Conservation (phyloP, 2,329 filamentous ascomycete genomes). For the Ophiocordyceps camponoti-floridani region DNA sequence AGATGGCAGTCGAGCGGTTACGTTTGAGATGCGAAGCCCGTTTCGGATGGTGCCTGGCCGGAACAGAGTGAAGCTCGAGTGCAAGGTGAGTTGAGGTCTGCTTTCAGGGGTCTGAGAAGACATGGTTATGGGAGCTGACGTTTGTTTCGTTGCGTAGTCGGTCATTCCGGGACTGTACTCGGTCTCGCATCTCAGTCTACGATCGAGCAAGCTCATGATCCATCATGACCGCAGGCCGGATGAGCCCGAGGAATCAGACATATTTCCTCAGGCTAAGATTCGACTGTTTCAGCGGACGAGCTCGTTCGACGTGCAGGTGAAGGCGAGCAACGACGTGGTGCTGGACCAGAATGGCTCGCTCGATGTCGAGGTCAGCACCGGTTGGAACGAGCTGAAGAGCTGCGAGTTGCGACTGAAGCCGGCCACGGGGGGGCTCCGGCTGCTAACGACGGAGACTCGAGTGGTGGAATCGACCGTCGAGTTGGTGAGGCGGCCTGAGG, state of each 20-base stretch:
- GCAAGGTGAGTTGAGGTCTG: slow-evolving; percentile 13
- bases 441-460: slow-evolving; percentile 41
- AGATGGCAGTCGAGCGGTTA: slow-evolving; percentile 39
- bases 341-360: slow-evolving; percentile 65
- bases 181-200: slow-evolving; percentile 53
- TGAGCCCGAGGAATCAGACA: slow-evolving; percentile 25
- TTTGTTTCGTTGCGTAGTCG: slow-evolving; percentile 23
- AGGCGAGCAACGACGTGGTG: slow-evolving; percentile 51
- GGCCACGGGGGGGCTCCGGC: slow-evolving; percentile 45
- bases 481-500: slow-evolving; percentile 31
- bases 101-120: not conserved
- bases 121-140: not conserved
- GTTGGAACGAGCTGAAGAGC: slow-evolving; percentile 49
- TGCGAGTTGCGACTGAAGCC: slow-evolving; percentile 45
- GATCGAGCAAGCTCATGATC: slow-evolving; percentile 44
- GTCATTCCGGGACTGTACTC: slow-evolving; percentile 57
- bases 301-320: slow-evolving; percentile 50
- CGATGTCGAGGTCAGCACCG: slow-evolving; percentile 54
- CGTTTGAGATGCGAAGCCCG: slow-evolving; percentile 11
- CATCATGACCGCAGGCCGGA: slow-evolving; percentile 43
- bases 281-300: slow-evolving; percentile 55
- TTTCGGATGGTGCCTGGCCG: slow-evolving; percentile 27
- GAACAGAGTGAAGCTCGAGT: slow-evolving; percentile 19
- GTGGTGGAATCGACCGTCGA: slow-evolving; percentile 23
- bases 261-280: slow-evolving; percentile 43